Evolutionary conservation across 768 basidiomycete species (phyloP).

Genomic region (Chlorophyllum brunneum): DNA sequence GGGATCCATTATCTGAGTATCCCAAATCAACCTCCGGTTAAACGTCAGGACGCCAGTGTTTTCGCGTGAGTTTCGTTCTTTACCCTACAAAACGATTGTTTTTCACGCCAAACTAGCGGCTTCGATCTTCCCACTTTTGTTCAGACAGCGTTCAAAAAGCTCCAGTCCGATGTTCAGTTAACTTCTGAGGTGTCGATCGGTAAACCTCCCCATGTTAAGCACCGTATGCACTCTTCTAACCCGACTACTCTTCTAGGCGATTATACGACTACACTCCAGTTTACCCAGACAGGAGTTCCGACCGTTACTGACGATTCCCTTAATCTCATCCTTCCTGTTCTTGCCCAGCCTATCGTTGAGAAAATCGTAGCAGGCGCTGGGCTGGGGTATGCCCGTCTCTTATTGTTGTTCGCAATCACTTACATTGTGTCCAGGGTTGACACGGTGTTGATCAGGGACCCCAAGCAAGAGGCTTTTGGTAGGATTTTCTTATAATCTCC

Average conservation of each 20-base stretch:
- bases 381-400: slow-evolving; percentile 34
- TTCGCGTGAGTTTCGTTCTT: slow-evolving; percentile 41
- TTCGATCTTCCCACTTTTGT: slow-evolving; percentile 64
- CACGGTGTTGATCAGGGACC: slow-evolving; percentile 57
- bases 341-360: slow-evolving; percentile 75
- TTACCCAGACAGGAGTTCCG: slow-evolving; percentile 51
- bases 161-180: slow-evolving; percentile 59
- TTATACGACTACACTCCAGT: slow-evolving; percentile 60
- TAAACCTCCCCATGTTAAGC: slow-evolving; percentile 17
- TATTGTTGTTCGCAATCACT: neutral
- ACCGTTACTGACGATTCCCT: slow-evolving; percentile 59
- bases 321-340: slow-evolving; percentile 60
- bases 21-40: slow-evolving; percentile 22
- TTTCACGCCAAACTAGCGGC: slow-evolving; percentile 33
- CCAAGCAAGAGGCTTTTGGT: slow-evolving; percentile 57
- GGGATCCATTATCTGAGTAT: slow-evolving; percentile 55
- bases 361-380: slow-evolving; percentile 57
- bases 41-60: slow-evolving; percentile 38
- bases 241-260: slow-evolving; percentile 38
- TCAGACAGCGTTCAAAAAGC: slow-evolving; percentile 59
- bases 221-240: neutral
- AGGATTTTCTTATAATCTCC: slow-evolving; percentile 16
- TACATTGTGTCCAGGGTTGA: slow-evolving; percentile 38
- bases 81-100: neutral
- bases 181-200: slow-evolving; percentile 56